phyloP scores from a whole-genome alignment of 371 early-diverging fungal species.

The Mortierella sp. region DNA sequence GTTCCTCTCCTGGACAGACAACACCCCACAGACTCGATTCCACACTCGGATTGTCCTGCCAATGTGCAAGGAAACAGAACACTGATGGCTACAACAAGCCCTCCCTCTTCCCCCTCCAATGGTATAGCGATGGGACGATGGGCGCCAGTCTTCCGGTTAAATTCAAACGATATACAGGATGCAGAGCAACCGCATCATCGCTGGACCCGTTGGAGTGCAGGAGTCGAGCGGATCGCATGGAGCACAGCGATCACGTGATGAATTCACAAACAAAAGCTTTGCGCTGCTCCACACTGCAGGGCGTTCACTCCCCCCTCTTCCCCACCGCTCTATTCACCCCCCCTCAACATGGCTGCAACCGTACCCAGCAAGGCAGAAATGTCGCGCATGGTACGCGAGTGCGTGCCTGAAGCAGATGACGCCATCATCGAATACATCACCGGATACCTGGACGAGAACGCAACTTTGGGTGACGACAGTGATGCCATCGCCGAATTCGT shows the following conservation, averaged over 20 bases:
- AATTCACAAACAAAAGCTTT: not conserved
- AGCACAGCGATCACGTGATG: not conserved
- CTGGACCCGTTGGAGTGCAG: no score
- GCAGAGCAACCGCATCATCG: no score
- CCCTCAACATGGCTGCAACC: constrained; percentile 42
- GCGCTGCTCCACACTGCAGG: not conserved
- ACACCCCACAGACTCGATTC: no score
- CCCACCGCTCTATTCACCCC: not conserved
- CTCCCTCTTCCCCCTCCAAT: no score
- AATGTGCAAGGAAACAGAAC: no score
- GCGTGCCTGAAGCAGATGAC: constrained; percentile 80
- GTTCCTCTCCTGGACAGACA: no score
- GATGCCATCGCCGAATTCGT: constrained; percentile 87
- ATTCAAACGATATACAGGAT: no score
- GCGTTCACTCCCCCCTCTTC: not conserved
- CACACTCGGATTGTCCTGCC: no score
- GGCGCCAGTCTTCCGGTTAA: no score
- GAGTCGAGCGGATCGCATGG: not conserved
- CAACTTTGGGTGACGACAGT: constrained; percentile 70
- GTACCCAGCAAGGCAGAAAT: constrained; percentile 52
- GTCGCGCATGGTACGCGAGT: constrained; percentile 64
- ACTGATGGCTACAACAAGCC: no score
- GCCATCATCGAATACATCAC: constrained; percentile 83
- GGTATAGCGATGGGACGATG: no score
- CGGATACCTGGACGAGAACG: constrained; percentile 85